Conservation (phyloP, 108 stramenopile genomes). For the Skeletonema tropicum region DNA sequence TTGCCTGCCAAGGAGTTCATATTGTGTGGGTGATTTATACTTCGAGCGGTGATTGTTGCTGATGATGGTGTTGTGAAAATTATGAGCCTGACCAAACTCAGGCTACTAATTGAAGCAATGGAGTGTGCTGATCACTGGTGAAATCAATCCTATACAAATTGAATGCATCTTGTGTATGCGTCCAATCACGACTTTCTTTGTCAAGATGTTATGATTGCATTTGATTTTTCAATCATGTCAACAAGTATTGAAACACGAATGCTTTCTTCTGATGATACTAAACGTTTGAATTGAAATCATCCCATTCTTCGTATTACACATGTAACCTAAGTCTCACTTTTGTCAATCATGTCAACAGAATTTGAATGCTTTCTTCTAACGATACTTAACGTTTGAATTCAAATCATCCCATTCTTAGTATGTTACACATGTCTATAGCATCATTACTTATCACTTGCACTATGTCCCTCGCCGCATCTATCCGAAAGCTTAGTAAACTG, state of each 20-base stretch:
- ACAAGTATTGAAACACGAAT: too few relatives aligned
- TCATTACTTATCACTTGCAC: too few relatives aligned
- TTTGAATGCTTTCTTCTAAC: too few relatives aligned
- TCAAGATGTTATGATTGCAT: neutral
- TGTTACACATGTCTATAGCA: too few relatives aligned
- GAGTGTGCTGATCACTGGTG: neutral
- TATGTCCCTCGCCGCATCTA: neutral
- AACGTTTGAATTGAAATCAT: too few relatives aligned
- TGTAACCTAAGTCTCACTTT: too few relatives aligned
- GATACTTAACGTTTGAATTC: too few relatives aligned
- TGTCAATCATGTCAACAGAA: too few relatives aligned
- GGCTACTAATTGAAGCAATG: too few relatives aligned
- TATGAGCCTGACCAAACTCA: neutral
- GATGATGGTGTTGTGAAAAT: neutral
- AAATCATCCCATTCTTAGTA: too few relatives aligned
- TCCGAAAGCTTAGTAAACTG: neutral
- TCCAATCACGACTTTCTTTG: neutral
- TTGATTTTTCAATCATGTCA: neutral
- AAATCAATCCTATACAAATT: neutral
- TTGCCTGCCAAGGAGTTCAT: neutral
- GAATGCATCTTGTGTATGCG: neutral
- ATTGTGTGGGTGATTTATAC: neutral
- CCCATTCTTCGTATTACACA: too few relatives aligned
- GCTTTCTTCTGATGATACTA: too few relatives aligned
- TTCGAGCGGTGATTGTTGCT: neutral